Conservation (phyloP, 257 asterid genomes). For the Nicotiana tomentosiformis region DNA sequence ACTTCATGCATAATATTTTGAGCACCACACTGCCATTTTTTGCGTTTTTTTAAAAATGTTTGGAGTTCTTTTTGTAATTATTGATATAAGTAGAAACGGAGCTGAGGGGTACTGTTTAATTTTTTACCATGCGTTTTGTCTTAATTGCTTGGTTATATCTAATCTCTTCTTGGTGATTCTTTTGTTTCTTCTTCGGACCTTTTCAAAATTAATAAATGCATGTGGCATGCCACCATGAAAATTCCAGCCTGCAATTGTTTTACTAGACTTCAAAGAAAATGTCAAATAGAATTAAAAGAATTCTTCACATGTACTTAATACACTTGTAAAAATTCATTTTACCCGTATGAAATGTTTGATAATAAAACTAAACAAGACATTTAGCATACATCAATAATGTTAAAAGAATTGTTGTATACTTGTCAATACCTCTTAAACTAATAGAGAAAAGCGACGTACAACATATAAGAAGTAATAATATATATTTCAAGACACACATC, state of each 20-base stretch:
- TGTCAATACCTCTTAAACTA: too few relatives aligned
- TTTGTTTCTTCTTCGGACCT: neutral
- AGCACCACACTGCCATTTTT: too few relatives aligned
- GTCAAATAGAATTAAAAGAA: too few relatives aligned
- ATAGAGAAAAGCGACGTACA: too few relatives aligned
- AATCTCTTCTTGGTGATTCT: neutral
- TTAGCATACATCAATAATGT: neutral
- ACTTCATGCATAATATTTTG: too few relatives aligned
- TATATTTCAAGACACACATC: too few relatives aligned
- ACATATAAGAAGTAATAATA: too few relatives aligned
- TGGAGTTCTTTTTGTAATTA: slow-evolving; percentile 1
- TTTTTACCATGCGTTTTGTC: neutral
- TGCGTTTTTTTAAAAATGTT: neutral
- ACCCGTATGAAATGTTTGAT: neutral
- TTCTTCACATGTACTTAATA: neutral
- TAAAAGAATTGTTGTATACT: too few relatives aligned
- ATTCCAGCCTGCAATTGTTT: neutral
- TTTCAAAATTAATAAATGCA: neutral
- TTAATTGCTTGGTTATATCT: neutral
- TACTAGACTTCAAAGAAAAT: neutral
- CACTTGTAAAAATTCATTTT: neutral
- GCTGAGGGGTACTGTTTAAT: neutral
- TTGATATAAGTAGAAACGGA: neutral
- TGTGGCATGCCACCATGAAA: neutral
- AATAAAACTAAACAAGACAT: neutral